Evolutionary conservation across 352 stramenopile genomes (phyloP).

Genomic region (Phytophthora hibernalis): DNA sequence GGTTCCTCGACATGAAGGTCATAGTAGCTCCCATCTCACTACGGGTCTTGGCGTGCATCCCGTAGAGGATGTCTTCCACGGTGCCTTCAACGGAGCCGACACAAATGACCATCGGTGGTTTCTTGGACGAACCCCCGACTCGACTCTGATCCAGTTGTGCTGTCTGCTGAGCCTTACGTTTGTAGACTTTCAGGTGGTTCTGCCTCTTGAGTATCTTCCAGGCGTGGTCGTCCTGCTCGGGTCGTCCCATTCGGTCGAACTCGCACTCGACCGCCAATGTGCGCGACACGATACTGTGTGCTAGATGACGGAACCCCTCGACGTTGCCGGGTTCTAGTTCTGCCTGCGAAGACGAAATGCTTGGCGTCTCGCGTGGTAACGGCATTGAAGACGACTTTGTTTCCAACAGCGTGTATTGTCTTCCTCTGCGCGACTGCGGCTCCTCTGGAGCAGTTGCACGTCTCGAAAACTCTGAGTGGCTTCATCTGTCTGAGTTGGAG

Average conservation of each 20-base stretch:
- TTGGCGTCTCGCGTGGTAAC: conserved; percentile 13
- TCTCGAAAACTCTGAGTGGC: conserved; percentile 23
- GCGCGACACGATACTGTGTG: conserved; percentile 54
- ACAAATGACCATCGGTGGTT: conserved; percentile 57
- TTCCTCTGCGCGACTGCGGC: not conserved
- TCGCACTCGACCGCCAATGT: conserved; percentile 58
- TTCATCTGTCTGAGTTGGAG: conserved; percentile 18
- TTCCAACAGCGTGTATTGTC: conserved; percentile 25
- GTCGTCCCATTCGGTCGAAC: conserved; percentile 41
- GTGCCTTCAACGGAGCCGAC: conserved; percentile 59
- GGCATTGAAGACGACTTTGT: conserved; percentile 12
- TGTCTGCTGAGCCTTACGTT: conserved; percentile 32
- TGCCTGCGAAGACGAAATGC: conserved; percentile 31
- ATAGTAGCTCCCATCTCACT: conserved; percentile 64
- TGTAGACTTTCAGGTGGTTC: conserved; percentile 55
- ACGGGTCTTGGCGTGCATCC: conserved; percentile 60
- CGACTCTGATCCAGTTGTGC: conserved; percentile 20
- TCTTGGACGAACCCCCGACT: conserved; percentile 17
- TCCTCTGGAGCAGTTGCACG: conserved; percentile 28
- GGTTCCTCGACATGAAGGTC: conserved; percentile 48
- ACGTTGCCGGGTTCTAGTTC: conserved; percentile 39
- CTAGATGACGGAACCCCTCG: conserved; percentile 47
- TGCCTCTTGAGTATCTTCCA: conserved; percentile 53
- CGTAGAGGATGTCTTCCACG: conserved; percentile 66
- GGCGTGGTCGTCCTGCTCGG: conserved; percentile 34